Conservation (phyloP, 2,329 filamentous ascomycete genomes). For the Sarocladium strictum region DNA sequence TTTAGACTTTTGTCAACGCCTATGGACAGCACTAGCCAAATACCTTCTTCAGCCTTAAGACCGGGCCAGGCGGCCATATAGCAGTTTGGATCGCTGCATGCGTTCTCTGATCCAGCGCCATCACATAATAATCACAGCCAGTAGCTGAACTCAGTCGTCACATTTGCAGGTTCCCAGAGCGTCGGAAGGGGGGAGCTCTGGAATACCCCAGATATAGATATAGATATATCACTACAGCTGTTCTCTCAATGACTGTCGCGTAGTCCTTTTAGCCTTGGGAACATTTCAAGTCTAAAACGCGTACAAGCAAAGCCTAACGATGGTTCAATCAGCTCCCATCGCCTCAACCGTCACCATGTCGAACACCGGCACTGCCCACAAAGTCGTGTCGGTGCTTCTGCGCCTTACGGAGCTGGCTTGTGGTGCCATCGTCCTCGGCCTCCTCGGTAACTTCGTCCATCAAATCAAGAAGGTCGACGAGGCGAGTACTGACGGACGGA, state of each 20-base stretch:
- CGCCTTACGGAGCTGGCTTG: conserved; percentile 15
- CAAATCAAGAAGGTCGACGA: conserved; percentile 11
- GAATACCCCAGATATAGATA: background rate
- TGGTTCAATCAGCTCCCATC: background rate
- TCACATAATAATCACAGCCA: too few relatives aligned
- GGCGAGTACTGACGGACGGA: conserved; percentile 13
- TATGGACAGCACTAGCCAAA: too few relatives aligned
- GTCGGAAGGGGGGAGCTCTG: too few relatives aligned
- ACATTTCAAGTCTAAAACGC: too few relatives aligned
- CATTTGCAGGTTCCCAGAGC: background rate
- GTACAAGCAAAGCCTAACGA: too few relatives aligned
- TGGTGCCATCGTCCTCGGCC: conserved; percentile 19
- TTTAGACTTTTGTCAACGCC: too few relatives aligned
- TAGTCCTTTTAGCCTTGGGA: background rate
- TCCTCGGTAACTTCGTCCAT: conserved; percentile 18
- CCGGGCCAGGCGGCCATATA: too few relatives aligned
- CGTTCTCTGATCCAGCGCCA: too few relatives aligned
- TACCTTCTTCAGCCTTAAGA: too few relatives aligned
- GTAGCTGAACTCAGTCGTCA: background rate
- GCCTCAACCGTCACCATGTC: conserved; percentile 1
- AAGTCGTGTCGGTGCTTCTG: conserved; percentile 15
- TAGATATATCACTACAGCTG: background rate
- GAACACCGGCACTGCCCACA: conserved; percentile 14
- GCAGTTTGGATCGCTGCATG: too few relatives aligned
- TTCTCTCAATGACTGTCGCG: background rate